Percentiles rank a stretch among this genome's conserved stretches.
These are phyloP conservation scores for Medicago lupulina DNA, from an alignment of 306 rosid species.

Conservation along the genomic window DNA sequence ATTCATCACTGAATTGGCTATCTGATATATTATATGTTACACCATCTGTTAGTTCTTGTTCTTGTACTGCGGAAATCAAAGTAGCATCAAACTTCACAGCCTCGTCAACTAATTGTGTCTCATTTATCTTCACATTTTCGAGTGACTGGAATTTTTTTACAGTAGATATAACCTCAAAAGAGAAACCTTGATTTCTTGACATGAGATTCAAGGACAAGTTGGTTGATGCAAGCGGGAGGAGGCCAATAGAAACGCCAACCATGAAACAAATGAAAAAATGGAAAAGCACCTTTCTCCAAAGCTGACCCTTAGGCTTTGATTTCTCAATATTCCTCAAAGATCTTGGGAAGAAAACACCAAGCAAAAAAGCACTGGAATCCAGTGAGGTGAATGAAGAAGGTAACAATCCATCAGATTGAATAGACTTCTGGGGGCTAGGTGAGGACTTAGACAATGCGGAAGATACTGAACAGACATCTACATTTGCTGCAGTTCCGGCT, in stretches of 20 bases:
- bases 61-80: constrained; percentile 45
- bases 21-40: constrained; percentile 34
- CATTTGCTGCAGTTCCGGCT: constrained; percentile 58
- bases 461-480: constrained; percentile 66
- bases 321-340: constrained; percentile 66
- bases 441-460: constrained; percentile 86
- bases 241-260: constrained; percentile 74
- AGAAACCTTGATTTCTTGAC: constrained; percentile 69
- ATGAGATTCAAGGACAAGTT: constrained; percentile 57
- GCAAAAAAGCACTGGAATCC: constrained; percentile 57
- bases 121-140: constrained; percentile 47
- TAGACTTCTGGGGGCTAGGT: constrained; percentile 56
- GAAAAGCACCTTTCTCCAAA: constrained; percentile 72
- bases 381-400: constrained; percentile 48
- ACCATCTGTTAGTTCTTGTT: constrained; percentile 36
- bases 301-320: constrained; percentile 55
- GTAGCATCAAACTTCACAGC: constrained; percentile 46
- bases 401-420: constrained; percentile 54
- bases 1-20: constrained; percentile 41
- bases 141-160: constrained; percentile 51
- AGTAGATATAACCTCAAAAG: constrained; percentile 61
- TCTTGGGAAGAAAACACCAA: constrained; percentile 60
- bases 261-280: constrained; percentile 75
- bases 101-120: constrained; percentile 33
- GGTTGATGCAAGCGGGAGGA: constrained; percentile 67